Conservation (phyloP, 495 filamentous ascomycete genomes). For the Cudoniella acicularis region DNA sequence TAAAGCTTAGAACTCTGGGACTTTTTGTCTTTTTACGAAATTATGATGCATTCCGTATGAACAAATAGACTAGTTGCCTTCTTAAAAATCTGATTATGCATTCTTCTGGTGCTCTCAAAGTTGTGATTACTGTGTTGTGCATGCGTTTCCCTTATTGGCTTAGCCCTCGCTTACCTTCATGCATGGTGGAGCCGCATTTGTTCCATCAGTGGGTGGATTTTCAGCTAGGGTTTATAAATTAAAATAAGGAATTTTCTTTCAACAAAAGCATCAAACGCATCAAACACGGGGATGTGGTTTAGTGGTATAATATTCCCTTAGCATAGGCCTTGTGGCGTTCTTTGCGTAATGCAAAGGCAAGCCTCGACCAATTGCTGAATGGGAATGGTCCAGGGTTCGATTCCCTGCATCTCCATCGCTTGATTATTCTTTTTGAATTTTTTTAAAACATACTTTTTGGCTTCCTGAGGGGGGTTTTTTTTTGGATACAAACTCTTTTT, state of each 20-base stretch:
- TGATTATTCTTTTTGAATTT: not conserved
- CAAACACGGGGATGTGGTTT: not conserved
- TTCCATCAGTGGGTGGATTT: no score
- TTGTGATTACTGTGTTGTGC: no score
- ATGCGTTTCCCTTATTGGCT: no score
- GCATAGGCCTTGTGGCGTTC: no score
- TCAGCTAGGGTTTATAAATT: not conserved
- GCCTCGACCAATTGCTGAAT: no score
- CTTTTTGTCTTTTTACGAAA: not conserved
- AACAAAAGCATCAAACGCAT: not conserved
- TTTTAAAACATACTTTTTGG: no score
- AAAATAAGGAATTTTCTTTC: not conserved
- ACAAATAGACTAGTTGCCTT: not conserved
- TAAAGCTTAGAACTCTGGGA: conserved; percentile 5
- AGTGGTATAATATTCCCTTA: not conserved
- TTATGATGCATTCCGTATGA: not conserved
- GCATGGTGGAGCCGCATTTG: no score
- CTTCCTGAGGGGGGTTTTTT: no score
- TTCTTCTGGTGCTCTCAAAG: no score
- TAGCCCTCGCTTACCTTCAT: no score
- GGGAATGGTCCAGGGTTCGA: not conserved
- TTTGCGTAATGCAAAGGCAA: no score
- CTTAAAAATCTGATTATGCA: not conserved
- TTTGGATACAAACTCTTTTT: no score
- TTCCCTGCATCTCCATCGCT: not conserved